phyloP scores from a whole-genome alignment of 257 asterid species.

The Misopates orontium region DNA sequence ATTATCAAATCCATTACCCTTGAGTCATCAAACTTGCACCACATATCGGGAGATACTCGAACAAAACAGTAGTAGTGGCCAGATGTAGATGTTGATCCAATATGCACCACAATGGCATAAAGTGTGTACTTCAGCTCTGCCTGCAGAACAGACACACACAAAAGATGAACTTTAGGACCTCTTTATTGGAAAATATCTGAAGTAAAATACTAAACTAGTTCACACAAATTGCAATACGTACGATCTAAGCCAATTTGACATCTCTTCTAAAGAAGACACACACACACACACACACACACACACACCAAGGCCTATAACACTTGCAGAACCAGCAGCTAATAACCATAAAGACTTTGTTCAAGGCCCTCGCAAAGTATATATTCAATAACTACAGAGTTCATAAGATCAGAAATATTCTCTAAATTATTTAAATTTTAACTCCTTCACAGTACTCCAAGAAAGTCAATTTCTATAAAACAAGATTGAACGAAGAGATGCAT shows the following conservation, averaged over 20 bases:
- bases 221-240: not conserved
- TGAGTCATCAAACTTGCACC: constrained; percentile 90
- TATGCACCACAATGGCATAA: constrained; percentile 86
- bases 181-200: constrained; percentile 7
- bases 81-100: constrained; percentile 64
- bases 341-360: not conserved
- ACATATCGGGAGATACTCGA: constrained; percentile 56
- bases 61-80: constrained; percentile 89
- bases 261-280: constrained; percentile 10
- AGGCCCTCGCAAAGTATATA: not conserved
- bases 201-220: not conserved
- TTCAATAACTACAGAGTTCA: not conserved
- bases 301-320: constrained; percentile 1
- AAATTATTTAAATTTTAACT: not conserved
- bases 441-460: not conserved
- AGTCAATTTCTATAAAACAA: not conserved
- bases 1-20: constrained; percentile 42
- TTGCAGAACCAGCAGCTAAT: constrained; percentile 7
- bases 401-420: not conserved
- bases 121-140: constrained; percentile 60
- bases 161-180: constrained; percentile 20
- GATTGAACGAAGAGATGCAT: not conserved
- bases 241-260: constrained; percentile 8
- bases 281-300: too few species aligned
- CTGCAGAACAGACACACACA: constrained; percentile 44